Conservation (phyloP, 2,329 filamentous ascomycete species). For the Tricladium varicosporioides region DNA sequence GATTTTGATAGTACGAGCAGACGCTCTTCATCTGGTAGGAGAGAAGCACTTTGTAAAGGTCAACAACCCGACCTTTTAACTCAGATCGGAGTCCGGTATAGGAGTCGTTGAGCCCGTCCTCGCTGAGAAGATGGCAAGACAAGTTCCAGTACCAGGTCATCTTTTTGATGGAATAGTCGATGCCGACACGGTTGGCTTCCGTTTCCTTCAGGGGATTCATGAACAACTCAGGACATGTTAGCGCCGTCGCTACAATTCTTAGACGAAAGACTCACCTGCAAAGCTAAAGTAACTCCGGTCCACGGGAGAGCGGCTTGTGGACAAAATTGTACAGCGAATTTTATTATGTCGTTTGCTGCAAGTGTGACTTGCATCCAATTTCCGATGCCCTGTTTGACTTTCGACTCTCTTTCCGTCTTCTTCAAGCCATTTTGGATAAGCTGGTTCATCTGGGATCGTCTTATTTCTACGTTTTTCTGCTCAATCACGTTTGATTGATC, state of each 20-base stretch:
- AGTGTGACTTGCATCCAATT: no score
- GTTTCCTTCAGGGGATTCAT: slow-evolving; percentile 2
- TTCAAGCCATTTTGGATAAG: no score
- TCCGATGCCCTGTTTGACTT: no score
- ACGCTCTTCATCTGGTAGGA: neutral
- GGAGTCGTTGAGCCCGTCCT: neutral
- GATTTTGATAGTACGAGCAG: neutral
- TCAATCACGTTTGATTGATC: no score
- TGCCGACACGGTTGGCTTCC: neutral
- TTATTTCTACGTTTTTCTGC: no score
- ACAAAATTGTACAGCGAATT: no score
- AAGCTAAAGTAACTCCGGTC: no score
- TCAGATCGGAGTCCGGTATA: neutral
- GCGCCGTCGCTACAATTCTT: no score
- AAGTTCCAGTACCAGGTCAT: neutral
- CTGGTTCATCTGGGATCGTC: no score
- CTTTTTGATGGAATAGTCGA: neutral
- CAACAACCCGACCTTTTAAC: neutral
- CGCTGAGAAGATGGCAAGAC: neutral
- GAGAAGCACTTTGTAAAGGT: neutral
- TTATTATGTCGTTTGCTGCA: neutral
- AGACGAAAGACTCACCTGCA: no score
- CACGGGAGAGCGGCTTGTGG: no score
- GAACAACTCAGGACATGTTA: neutral
- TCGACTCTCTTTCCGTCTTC: no score